Base-by-base conservation (phyloP, 2,329 filamentous ascomycete genomes). In the Coleophoma cylindrospora region DNA sequence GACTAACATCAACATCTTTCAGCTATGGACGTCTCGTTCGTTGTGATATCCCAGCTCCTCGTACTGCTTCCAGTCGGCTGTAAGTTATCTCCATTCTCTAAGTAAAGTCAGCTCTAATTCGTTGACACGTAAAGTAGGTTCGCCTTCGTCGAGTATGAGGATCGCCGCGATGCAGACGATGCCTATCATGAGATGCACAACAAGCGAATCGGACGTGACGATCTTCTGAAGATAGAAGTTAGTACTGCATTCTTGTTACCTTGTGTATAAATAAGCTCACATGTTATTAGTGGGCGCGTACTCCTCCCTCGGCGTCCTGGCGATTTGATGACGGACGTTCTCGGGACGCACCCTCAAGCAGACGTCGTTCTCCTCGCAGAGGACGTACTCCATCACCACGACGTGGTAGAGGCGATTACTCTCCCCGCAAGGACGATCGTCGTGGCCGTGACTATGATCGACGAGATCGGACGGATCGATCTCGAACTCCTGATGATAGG, bases 161-260 rank as follows among this genome's bases (percentile, higher is more conserved):
- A 91, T 70, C 89, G 92, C 64, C 91, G 94, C 62, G 94, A 99
- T 77, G 91, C 94, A 57, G 94, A 99, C 70, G 94, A 99, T 74
- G 94, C 94, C 44, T 99, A 99, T 69, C 90, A 99, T 70, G 94
- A 99, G 75, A 99, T 99, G 94, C 94, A 99, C 69, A 97, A 97
- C 78, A 96, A 96, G 83, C 90, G 92, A 60, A 91, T 99, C 62
- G 91, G 91, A 44, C 87, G 92, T 56, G 94, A 99, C 67, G 94
- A 99, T 65, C 75, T 96, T 53, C 70, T 99, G 74, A 99, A 99
- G 77, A 97, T 99, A 59, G 94, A 99, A 82, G 94, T 96, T 74
- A 60, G 80, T 61, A 47, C 43, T 48, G 19, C 22, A 34, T 12
- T 3, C 6, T 15, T 5, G 21, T 33, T 32, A 14, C 12, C n/a